Conservation (phyloP, 441 rosid genomes). For the Gossypium davidsonii region DNA sequence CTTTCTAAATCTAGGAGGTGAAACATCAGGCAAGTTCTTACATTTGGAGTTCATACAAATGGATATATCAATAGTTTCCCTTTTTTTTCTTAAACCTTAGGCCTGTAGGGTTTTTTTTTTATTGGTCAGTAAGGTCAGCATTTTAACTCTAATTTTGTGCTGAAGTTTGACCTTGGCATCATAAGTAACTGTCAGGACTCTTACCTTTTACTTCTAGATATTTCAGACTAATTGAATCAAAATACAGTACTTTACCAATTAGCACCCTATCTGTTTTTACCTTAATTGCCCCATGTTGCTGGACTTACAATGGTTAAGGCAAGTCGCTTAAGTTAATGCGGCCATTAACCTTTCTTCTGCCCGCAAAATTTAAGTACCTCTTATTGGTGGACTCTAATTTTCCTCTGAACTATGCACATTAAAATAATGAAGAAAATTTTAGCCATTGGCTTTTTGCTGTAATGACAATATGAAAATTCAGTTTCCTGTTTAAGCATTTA, state of each 20-base stretch:
- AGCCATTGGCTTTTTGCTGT: not conserved
- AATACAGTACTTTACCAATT: not conserved
- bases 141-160: not conserved
- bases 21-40: conserved; percentile 44
- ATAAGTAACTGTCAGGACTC: not conserved
- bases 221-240: not conserved
- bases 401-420: not conserved
- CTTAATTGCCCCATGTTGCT: not conserved
- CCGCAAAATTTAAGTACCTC: not conserved
- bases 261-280: not conserved
- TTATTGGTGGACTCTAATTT: not conserved
- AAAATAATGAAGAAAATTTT: not conserved
- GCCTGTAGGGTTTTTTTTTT: not conserved
- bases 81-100: not conserved
- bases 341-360: not conserved
- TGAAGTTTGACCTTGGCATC: not conserved
- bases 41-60: not conserved
- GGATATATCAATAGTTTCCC: not conserved
- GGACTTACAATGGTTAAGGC: not conserved
- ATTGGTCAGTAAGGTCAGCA: not conserved
- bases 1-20: conserved; percentile 54
- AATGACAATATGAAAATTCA: not conserved
- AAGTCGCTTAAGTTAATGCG: not conserved
- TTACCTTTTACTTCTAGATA: not conserved
- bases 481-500: not conserved